Conservation (phyloP, 2,329 filamentous ascomycete species). For the Aureobasidium sp. region DNA sequence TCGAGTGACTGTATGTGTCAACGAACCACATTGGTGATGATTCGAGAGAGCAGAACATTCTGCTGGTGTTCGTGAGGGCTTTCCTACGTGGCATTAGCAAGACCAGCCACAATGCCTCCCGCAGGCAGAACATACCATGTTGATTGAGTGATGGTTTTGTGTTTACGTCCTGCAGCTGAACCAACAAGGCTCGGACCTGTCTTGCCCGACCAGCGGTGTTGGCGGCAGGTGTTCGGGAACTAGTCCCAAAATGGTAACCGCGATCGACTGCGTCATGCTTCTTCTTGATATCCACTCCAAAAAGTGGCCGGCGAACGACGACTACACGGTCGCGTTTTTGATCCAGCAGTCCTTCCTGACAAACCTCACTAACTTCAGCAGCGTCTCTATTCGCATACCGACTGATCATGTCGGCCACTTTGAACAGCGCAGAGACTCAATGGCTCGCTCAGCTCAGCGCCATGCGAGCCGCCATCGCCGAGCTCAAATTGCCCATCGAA, state of each 20-base stretch:
- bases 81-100: constrained; percentile 49
- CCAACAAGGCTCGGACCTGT: background rate
- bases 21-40: constrained; percentile 94
- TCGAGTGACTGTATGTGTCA: background rate
- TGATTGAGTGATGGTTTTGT: background rate
- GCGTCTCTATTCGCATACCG: background rate
- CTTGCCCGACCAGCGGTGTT: background rate
- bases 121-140: background rate
- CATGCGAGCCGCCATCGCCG: constrained; percentile 79
- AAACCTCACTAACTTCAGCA: background rate
- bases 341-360: background rate
- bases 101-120: no score
- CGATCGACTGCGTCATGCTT: constrained; percentile 4
- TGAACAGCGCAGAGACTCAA: constrained; percentile 49
- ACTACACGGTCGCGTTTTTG: background rate
- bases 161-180: constrained; percentile 1
- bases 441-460: constrained; percentile 81
- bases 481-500: constrained; percentile 51
- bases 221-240: background rate
- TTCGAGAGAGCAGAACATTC: constrained; percentile 83
- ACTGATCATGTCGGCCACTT: constrained; percentile 32
- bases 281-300: background rate
- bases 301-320: background rate
- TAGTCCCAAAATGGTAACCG: constrained; percentile 1
- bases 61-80: constrained; percentile 98